phyloP scores from a whole-genome alignment of 2,329 filamentous ascomycete species.

The Penicillium sp. region DNA sequence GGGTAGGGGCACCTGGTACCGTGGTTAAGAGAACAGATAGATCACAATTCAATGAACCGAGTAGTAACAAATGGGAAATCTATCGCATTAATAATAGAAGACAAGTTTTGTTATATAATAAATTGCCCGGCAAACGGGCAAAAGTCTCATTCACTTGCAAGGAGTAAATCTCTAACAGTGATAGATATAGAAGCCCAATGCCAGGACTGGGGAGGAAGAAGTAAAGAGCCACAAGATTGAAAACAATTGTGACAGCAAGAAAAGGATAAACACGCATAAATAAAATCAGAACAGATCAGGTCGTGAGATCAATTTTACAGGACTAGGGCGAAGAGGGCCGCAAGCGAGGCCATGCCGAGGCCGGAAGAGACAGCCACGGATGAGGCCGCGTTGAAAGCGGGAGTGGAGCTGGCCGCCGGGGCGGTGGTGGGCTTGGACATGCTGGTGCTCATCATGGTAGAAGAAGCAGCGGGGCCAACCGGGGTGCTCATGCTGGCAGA shows the following conservation, averaged over 20 bases:
- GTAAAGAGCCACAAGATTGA: background rate
- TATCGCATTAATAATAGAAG: background rate
- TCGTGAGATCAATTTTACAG: constrained; percentile 5
- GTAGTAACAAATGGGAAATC: background rate
- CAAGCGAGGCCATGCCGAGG: constrained; percentile 12
- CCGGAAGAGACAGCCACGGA: constrained; percentile 10
- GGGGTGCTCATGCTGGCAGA: constrained; percentile 18
- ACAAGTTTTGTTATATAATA: background rate
- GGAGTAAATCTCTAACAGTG: background rate
- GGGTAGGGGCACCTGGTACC: no score
- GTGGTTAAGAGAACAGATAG: no score
- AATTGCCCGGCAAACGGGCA: background rate
- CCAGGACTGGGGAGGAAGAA: background rate
- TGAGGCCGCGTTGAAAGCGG: constrained; percentile 16
- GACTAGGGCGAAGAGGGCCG: constrained; percentile 12
- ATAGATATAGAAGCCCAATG: background rate
- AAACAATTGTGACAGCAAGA: background rate
- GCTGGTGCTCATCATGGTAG: constrained; percentile 12
- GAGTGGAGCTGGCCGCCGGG: constrained; percentile 6
- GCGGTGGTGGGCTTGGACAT: constrained; percentile 2
- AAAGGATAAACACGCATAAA: background rate
- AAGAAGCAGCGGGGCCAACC: constrained; percentile 21
- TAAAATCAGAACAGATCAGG: background rate
- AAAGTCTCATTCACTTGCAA: background rate
- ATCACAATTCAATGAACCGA: no score